Evolutionary conservation across 768 basidiomycete genomes (phyloP), one percentile per base, ranked within the genome.

Genomic region (Psilocybe tampanensis): DNA sequence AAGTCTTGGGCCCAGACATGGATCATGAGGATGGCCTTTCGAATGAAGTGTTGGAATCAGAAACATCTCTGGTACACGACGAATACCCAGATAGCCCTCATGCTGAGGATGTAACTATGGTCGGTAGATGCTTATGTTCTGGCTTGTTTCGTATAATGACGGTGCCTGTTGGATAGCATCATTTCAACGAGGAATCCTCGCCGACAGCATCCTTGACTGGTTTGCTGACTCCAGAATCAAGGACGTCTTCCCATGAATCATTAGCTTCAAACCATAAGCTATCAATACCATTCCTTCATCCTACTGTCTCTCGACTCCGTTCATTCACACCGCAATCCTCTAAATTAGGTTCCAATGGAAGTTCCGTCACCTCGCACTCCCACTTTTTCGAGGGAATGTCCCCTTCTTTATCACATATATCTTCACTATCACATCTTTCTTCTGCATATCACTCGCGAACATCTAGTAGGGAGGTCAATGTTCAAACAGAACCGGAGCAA

Each of bases 281-380:
- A 9, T 72, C 81, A 3, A 79, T 81, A 36, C 81, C 86, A 12
- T 91, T 88, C 68, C 68, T 91, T 18, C 86, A 89, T 63, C 88
- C 89, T 3, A 82, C 78, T n/a, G 81, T 91, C 6, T 94, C 91
- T 24, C 82, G 91, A n/a, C 81, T 92, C 41, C 89, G 91, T 42
- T 91, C 92, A 12, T 80, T 79, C 64, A 78, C 80, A 6, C 84
- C 86, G 12, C 80, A 77, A 22, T 70, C 76, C 23, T 76, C 79
- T 22, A 64, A 68, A 13, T 65, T 74, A 17, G 78, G 81, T 15
- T 77, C 72, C 42, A 71, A 75, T 44, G 74, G 73, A 41, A 80
- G 79, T 54, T 68, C 74, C 26, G 70, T 72, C 43, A 78, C 81
- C 15, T 64, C 77, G 19, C 76, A 76, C 54, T 76, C 81, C 0